Evolutionary conservation across 495 filamentous ascomycete species (phyloP).

Genomic region (Niebla homalea): DNA sequence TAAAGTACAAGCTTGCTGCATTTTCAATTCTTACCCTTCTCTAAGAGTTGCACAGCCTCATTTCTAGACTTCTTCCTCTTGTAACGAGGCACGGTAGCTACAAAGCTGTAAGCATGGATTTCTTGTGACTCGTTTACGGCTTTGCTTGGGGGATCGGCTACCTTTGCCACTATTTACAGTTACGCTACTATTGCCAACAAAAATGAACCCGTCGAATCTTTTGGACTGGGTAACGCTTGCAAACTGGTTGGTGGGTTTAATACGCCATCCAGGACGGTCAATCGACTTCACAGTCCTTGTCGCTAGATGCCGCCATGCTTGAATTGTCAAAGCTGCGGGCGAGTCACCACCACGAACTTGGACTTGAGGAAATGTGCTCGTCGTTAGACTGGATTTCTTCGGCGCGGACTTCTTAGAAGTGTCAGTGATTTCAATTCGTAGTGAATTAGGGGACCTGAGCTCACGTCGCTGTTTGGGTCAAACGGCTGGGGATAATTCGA

Average conservation of each 20-base stretch:
- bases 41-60: slow-evolving; percentile 24
- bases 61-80: slow-evolving; percentile 30
- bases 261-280: slow-evolving; percentile 21
- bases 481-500: slow-evolving; percentile 3
- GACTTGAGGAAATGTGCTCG: neutral
- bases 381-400: neutral
- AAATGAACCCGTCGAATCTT: slow-evolving; percentile 27
- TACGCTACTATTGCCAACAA: slow-evolving; percentile 21
- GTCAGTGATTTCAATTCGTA: neutral
- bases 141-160: neutral
- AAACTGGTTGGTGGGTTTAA: slow-evolving; percentile 25
- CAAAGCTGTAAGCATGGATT: neutral
- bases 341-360: neutral
- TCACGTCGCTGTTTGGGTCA: slow-evolving; percentile 8
- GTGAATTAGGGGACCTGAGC: neutral
- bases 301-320: slow-evolving; percentile 12
- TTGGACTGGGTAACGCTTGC: slow-evolving; percentile 26
- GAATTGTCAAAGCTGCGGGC: slow-evolving; percentile 1
- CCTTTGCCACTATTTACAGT: slow-evolving; percentile 18
- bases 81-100: slow-evolving; percentile 26
- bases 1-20: neutral
- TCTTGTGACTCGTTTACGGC: neutral
- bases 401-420: neutral
- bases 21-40: slow-evolving; percentile 5
- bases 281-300: slow-evolving; percentile 21